These are phyloP conservation scores for Colletotrichum caudatum DNA, from an alignment of 2,329 filamentous ascomycete genomes.

Conservation along the genomic window DNA sequence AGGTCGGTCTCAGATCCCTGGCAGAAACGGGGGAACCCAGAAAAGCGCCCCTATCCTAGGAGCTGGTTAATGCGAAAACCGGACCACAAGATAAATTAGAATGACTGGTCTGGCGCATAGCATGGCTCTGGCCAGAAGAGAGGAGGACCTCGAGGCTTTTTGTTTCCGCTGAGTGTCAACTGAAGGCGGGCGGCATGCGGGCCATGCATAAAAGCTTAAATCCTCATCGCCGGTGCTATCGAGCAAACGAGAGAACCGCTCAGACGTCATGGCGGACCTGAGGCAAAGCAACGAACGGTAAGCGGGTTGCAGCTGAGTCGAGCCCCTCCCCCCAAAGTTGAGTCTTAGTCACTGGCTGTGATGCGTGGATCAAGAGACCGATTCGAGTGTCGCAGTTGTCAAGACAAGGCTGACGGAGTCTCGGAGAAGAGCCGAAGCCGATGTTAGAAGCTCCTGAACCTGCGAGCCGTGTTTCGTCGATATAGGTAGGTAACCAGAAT, in stretches of 20 bases:
- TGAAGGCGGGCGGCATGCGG: slow-evolving; percentile 26
- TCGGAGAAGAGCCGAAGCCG: not conserved
- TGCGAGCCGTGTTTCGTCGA: not conserved
- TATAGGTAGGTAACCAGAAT: not conserved
- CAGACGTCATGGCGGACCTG: slow-evolving; percentile 22
- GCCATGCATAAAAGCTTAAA: slow-evolving; percentile 33
- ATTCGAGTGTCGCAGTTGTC: slow-evolving; percentile 1
- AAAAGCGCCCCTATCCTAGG: not conserved
- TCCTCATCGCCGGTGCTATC: slow-evolving; percentile 9
- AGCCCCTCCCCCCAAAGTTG: not conserved
- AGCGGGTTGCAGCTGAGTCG: not conserved
- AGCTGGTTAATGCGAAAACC: not conserved
- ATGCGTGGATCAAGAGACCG: slow-evolving; percentile 2
- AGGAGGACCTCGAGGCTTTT: not conserved
- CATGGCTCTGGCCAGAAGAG: slow-evolving; percentile 19
- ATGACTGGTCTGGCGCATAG: not conserved
- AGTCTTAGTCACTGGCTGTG: not conserved
- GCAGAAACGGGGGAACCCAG: not conserved
- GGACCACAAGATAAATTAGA: not conserved
- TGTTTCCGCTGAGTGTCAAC: slow-evolving; percentile 21
- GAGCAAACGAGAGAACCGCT: slow-evolving; percentile 8
- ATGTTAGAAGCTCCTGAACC: not conserved
- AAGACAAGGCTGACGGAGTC: not conserved
- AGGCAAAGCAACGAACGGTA: slow-evolving; percentile 5
- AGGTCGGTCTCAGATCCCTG: slow-evolving; percentile 19